Evolutionary conservation across 2,329 filamentous ascomycete genomes (phyloP).

Genomic region (Fusarium caatingaense): DNA sequence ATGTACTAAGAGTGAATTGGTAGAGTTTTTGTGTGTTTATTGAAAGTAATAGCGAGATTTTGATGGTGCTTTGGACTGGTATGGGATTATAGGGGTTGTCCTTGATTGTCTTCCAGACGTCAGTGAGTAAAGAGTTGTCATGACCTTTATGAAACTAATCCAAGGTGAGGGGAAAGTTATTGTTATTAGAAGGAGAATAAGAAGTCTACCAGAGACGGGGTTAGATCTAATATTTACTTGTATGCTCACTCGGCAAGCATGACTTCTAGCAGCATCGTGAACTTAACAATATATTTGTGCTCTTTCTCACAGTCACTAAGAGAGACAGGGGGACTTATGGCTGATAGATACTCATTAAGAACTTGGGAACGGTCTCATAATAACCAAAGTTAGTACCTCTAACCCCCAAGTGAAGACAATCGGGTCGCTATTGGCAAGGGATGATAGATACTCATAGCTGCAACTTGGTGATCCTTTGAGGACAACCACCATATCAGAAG

Average conservation of each 20-base stretch:
- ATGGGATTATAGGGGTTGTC: too few relatives aligned
- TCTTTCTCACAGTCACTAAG: too few relatives aligned
- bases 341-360: too few relatives aligned
- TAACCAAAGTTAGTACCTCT: background rate
- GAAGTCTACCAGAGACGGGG: rapidly evolving
- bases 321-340: too few relatives aligned
- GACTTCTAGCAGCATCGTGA: background rate
- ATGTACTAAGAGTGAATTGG: rapidly evolving
- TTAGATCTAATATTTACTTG: background rate
- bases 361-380: too few relatives aligned
- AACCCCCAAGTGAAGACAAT: background rate
- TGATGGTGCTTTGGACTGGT: background rate
- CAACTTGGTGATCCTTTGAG: background rate
- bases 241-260: background rate
- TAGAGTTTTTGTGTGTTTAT: background rate
- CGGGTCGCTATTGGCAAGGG: background rate
- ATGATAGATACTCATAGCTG: background rate
- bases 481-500: background rate
- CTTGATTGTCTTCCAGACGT: background rate
- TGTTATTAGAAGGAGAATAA: background rate
- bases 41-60: background rate
- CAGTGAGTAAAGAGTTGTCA: background rate
- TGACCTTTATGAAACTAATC: background rate
- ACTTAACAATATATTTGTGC: background rate
- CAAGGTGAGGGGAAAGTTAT: rapidly evolving